Base-by-base conservation (phyloP, 139 green algal species). In the Auxenochlorella protothecoides region DNA sequence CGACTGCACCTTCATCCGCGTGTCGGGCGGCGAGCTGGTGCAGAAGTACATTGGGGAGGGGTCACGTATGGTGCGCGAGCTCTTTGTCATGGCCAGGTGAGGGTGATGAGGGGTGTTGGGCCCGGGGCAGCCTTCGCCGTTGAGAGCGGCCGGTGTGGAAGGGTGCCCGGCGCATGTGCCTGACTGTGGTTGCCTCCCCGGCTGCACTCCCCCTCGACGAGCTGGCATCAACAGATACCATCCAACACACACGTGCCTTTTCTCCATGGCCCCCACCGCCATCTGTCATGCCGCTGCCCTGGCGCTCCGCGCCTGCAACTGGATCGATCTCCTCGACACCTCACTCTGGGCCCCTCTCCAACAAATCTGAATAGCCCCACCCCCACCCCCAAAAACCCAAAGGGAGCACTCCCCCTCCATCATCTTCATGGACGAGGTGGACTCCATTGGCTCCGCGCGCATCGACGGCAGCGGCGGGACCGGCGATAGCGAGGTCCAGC, bases 41-140 rank as follows among this genome's bases (percentile, higher is more conserved):
- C 95, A 99, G 74, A 99, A 99, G 85, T 99, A 99, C 88, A 99
- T 99, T 64, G 95, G 95, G 6, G 95, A 99, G 81, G 95, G 95
- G n/a, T 92, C 84, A 5, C 86, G 95, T 68, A 99, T 99, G 95
- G 95, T 99, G 60, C 85, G 95, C 11, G 95, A 99, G 87, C 92
- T 99, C 4, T 99, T 99, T 70, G 91, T 99, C 66, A 99, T 99
- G 94, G 94, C 94, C 6, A 80, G 93, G 86, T 91, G 73, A 78
- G 79, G 0, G 53, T 0, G 3, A 55, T 68, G 62, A 75, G 59
- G 7, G 4, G 15, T 27, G 11, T 52, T 59, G 16, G 57, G n/a
- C 27, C 27, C 27, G 27, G 27, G 27, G 27, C 27, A 44, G 27
- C 27, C 27, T 44, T 44, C 27, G 27, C 27, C 27, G 27, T 44